Base-by-base conservation (phyloP, 257 asterid species). In the Solanum microdontum region DNA sequence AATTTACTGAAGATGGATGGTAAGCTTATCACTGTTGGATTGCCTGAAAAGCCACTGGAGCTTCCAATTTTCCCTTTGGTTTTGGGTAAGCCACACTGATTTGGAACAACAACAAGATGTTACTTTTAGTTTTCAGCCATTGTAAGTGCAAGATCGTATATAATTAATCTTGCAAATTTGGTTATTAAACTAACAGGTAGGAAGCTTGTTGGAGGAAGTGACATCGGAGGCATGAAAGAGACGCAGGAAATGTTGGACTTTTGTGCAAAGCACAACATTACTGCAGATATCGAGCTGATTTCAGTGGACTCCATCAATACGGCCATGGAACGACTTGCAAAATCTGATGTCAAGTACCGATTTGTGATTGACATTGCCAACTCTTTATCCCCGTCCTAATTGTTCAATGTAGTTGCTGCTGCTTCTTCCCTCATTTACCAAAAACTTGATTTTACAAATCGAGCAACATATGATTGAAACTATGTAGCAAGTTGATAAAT, bases 161-260 rank as follows among this genome's bases (percentile, higher is more conserved):
- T 48, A 40, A 30, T 88, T 15, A 33, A 76, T 84, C 24, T 43
- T 40, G 17, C 32, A 33, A 74, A 33, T 86, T 37, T n/a, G 72
- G 3, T 28, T 9, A 37, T 62, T 19, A 45, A 45, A n/a, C 88
- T 66, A 37, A 26, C 87, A 93, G 94, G 96, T 30, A 85, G 95
- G 90, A 94, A 92, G 90, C 91, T 93, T 10, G 91, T 93, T 9
- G 94, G 94, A 6, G 96, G 94, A 51, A 93, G 98, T 75, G 93
- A 87, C 68, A 87, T 91, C 1, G 96, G 98, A 33, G 94, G 98
- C 75, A 87, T 92, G 87, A 93, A 94, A 87, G 95, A 93, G 92
- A 92, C 94, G 0, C 98, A 93, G 45, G 98, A 94, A 88, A 93
- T 94, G 98, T 85, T 94, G 14, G 93, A 93, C 68, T 94, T 93